Base-by-base conservation (phyloP, 2,329 filamentous ascomycete species). In the Salinomyces thailandicus region DNA sequence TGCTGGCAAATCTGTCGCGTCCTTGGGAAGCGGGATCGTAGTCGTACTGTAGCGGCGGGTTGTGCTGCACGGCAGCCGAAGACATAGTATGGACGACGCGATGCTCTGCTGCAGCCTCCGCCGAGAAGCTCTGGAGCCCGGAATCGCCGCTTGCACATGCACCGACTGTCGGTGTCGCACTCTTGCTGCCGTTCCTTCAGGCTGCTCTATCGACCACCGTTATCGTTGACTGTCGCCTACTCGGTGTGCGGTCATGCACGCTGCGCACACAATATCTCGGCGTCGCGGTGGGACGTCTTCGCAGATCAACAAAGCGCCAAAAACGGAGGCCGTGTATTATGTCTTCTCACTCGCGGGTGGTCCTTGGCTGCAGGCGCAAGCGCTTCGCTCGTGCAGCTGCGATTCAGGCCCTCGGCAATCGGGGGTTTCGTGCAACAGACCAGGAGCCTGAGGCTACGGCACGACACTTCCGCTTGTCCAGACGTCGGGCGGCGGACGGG, bases 1-100 rank as follows among this genome's bases (percentile, higher is more conserved):
- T 33, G 43, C 44, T 33, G 28, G 34, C 19, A 44, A 44, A 51
- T 35, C 38, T 34, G 20, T 45, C 44, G 31, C 33, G 43, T 22
- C 30, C 36, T 5, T 30, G 33, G 22, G 31, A 33, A 38, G 49
- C 49, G 7, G 11, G 27, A 16, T 30, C 27, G 27, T 30, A 30
- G 27, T 30, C 27, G 27, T 30, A 30, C 40, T 50, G 50, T 26
- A 49, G 49, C 18, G 44, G 42, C 18, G 44, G 48, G 47, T 42
- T 50, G 34, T 43, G 45, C 33, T 55, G 54, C 39, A 54, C 43
- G 18, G 50, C 54, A 41, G 54, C 54, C 35, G 51, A 52, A 47
- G 54, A 57, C 54, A 57, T 57, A 38, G 14, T 38, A 18, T 24
- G 20, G 7, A n/a, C n/a, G 20, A n/a, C n/a, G n/a, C n/a, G n/a